These are phyloP conservation scores for Calonectria leucothoes DNA, from an alignment of 2,329 filamentous ascomycete genomes.

Conservation along the genomic window DNA sequence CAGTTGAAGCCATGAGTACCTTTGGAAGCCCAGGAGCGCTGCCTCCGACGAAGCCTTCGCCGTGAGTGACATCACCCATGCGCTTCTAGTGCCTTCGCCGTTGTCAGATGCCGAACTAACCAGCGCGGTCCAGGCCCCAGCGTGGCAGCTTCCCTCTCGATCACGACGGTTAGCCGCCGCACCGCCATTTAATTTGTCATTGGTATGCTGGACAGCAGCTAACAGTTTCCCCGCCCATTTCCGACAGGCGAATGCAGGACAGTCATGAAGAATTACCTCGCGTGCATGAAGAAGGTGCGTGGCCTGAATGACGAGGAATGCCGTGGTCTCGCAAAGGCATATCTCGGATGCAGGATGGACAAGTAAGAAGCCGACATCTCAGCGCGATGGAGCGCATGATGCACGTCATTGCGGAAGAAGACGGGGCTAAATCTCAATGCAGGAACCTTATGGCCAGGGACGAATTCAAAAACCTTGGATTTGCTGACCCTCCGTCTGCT, in stretches of 20 bases:
- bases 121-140: conserved; percentile 72
- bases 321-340: conserved; percentile 86
- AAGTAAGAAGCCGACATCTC: conserved; percentile 65
- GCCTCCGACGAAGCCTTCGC: conserved; percentile 74
- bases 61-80: conserved; percentile 60
- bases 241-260: conserved; percentile 89
- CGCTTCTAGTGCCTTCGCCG: neutral
- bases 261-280: conserved; percentile 86
- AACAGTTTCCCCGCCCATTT: neutral
- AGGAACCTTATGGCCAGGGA: conserved; percentile 97
- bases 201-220: conserved; percentile 12
- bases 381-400: conserved; percentile 21
- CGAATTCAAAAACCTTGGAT: conserved; percentile 93
- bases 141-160: conserved; percentile 94
- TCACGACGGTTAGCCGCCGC: conserved; percentile 72
- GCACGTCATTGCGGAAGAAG: conserved; percentile 23
- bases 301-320: conserved; percentile 91
- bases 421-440: conserved; percentile 31
- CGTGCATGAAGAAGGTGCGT: conserved; percentile 85
- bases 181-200: neutral
- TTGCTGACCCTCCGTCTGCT: conserved; percentile 54
- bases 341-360: conserved; percentile 94
- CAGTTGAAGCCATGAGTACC: conserved; percentile 61
- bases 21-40: conserved; percentile 79
- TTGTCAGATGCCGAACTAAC: conserved; percentile 25